Evolutionary conservation across 495 filamentous ascomycete species (phyloP), one percentile per base, ranked within the genome.

Genomic region (Podospora tetraspora): DNA sequence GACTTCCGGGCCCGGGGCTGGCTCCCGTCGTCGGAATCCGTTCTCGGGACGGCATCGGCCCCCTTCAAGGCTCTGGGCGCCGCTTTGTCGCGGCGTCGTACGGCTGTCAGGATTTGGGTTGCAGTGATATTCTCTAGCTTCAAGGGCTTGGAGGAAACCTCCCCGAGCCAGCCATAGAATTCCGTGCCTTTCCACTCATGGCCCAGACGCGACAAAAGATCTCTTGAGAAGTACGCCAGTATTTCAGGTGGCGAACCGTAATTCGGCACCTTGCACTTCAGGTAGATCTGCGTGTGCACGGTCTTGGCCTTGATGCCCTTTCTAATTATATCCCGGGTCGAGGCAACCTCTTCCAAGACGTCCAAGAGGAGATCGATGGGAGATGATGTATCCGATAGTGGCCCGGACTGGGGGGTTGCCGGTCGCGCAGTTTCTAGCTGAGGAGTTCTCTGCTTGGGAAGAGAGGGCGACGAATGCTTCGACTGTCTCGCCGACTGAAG

Each of bases 221-320:
- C 77, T 25, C 66, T 71, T 3, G 77, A 69, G 30, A 75, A 76
- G 62, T 81, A 84, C 43, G 73, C 68, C 19, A 77, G 69, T 19
- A 79, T 68, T 12, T 80, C 71, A 16, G 25, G 3, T 2, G 71
- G 30, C 0, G 69, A 67, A 19, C 23, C 58, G 63, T 78, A 74
- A 3, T 70, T 62, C 27, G 69, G 72, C 10, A 82, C 74, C 32
- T 73, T 82, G 62, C 78, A 76, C 32, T 73, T 73, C 60, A 74
- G 68, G 61, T 70, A 80, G 12, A 83, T 21, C 19, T 71, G 72
- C 0, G 27, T 25, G 29, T 75, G 27, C 11, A 74, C 57, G 25
- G 27, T 69, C 2, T 57, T 22, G 9, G 66, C 56, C 21, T 70
- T 64, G 5, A 62, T 19, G 43, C 43, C 43, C 43, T 52, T 25